Evolutionary conservation across 345 rosid species (phyloP).

Genomic region (Eucalyptus grandis): DNA sequence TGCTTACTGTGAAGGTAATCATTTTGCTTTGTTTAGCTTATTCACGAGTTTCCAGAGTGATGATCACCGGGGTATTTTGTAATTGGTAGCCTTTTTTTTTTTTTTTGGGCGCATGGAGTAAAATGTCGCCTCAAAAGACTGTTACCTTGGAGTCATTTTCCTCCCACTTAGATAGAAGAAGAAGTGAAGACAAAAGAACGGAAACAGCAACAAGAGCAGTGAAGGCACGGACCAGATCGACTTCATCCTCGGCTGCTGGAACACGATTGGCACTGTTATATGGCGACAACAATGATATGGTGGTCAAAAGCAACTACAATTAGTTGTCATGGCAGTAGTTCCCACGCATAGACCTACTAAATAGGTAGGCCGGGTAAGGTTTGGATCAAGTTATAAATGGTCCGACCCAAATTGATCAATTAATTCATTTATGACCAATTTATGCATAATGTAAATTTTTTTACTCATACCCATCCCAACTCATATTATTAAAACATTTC

Average conservation of each 20-base stretch:
- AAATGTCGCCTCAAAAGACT: background rate
- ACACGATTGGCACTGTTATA: background rate
- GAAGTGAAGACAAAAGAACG: background rate
- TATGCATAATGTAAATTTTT: no score
- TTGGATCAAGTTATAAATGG: rapidly evolving
- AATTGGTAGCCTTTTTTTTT: background rate
- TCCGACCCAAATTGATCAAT: rapidly evolving
- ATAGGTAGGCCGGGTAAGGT: rapidly evolving
- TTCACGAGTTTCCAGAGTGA: background rate
- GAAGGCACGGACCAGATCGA: background rate
- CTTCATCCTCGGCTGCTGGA: background rate
- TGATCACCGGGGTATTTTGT: background rate
- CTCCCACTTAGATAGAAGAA: background rate
- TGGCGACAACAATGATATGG: background rate
- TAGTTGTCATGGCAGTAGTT: background rate
- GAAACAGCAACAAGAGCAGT: background rate
- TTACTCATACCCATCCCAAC: no score
- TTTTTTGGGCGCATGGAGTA: background rate
- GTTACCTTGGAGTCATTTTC: background rate
- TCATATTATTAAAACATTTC: rapidly evolving
- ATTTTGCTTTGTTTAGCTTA: background rate
- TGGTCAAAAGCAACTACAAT: background rate
- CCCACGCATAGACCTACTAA: background rate
- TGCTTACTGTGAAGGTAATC: background rate
- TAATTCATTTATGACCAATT: rapidly evolving